A percentile compares a stretch with the other conserved stretches of the same genome.
phyloP scores from a whole-genome alignment of 2,329 filamentous ascomycete species.

The Escovopsis weberi region DNA sequence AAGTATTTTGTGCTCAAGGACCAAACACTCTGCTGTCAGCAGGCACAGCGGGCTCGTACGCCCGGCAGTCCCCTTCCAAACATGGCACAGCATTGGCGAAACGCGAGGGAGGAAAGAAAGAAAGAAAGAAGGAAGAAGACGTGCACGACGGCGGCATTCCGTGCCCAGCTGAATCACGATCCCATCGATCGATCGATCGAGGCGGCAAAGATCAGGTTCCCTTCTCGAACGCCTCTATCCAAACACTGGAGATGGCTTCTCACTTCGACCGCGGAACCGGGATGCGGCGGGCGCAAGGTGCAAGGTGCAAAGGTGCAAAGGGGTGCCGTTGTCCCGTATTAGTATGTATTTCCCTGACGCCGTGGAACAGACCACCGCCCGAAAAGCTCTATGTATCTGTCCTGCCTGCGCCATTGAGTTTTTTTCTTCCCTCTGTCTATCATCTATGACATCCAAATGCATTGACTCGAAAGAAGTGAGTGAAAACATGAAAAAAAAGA shows the following conservation, averaged over 20 bases:
- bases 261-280: background rate
- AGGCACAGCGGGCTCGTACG: too few relatives aligned
- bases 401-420: background rate
- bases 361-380: background rate
- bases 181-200: background rate
- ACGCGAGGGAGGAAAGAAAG: too few relatives aligned
- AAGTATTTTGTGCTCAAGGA: too few relatives aligned
- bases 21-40: too few relatives aligned
- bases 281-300: background rate
- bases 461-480: background rate
- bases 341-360: slow-evolving; percentile 1
- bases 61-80: too few relatives aligned
- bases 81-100: too few relatives aligned
- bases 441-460: background rate
- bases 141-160: too few relatives aligned
- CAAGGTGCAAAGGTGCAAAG: background rate
- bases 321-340: background rate
- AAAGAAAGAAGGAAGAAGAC: too few relatives aligned
- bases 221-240: too few relatives aligned
- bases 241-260: too few relatives aligned
- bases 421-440: slow-evolving; percentile 1
- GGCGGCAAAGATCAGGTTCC: background rate
- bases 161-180: too few relatives aligned
- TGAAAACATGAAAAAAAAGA: background rate
- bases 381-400: background rate